phyloP scores from a whole-genome alignment of 192 early-diverging fungal genomes.

The Backusella westeae region DNA sequence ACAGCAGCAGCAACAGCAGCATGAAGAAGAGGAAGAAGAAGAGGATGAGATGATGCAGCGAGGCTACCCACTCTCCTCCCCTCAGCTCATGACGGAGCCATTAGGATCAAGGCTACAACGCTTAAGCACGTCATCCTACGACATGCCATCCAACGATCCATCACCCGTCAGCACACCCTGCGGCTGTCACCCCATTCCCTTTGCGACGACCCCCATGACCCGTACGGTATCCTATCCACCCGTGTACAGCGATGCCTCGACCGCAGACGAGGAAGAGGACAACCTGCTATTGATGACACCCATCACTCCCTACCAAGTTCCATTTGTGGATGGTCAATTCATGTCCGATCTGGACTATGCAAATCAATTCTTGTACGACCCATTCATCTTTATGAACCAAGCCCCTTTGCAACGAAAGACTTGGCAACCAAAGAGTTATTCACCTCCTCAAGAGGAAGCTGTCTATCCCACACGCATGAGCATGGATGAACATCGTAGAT shows the following conservation, averaged over 20 bases:
- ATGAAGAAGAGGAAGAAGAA: background rate
- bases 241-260: background rate
- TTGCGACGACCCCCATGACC: background rate
- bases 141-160: background rate
- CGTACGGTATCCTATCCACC: slow-evolving; percentile 3
- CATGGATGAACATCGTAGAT: background rate
- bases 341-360: background rate
- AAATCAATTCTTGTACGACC: background rate
- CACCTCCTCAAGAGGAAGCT: background rate
- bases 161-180: background rate
- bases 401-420: background rate
- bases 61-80: background rate
- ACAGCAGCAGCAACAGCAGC: background rate
- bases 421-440: background rate
- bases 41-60: background rate
- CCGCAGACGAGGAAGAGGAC: slow-evolving; percentile 4
- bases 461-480: background rate
- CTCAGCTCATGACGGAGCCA: background rate
- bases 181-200: background rate
- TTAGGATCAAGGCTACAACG: slow-evolving; percentile 1
- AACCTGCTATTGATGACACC: slow-evolving; percentile 15
- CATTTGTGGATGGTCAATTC: background rate
- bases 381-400: slow-evolving; percentile 2
- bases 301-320: slow-evolving; percentile 7
- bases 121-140: slow-evolving; percentile 1